Evolutionary conservation across 345 rosid genomes (phyloP).

Genomic region (Arabidopsis thaliana): DNA sequence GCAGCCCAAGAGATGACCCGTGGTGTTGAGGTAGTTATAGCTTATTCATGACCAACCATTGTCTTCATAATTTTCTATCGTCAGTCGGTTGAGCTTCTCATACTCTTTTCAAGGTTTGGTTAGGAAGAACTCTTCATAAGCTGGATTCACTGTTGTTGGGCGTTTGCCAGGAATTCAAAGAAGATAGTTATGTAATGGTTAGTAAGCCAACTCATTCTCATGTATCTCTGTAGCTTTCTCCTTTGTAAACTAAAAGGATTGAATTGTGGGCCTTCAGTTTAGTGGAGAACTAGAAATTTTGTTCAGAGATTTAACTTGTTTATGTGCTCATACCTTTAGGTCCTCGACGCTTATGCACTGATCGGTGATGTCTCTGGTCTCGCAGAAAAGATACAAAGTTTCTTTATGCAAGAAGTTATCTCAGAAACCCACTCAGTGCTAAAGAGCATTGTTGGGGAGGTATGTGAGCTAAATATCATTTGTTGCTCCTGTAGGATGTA

Average conservation of each 20-base stretch:
- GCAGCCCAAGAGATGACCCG: conserved; percentile 94
- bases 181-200: conserved; percentile 84
- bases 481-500: conserved; percentile 23
- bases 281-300: conserved; percentile 1
- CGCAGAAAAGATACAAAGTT: conserved; percentile 97
- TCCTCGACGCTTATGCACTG: conserved; percentile 96
- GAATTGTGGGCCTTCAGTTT: conserved; percentile 6
- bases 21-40: conserved; percentile 84
- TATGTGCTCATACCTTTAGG: conserved; percentile 57
- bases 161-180: conserved; percentile 93
- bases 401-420: conserved; percentile 97
- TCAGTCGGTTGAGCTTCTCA: conserved; percentile 31
- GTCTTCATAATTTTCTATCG: conserved; percentile 21
- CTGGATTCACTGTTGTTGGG: conserved; percentile 92
- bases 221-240: conserved; percentile 30
- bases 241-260: background rate
- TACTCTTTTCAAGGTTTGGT: conserved; percentile 75
- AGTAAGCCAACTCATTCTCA: conserved; percentile 48
- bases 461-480: conserved; percentile 42
- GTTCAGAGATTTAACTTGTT: conserved; percentile 24
- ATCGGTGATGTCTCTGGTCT: conserved; percentile 98
- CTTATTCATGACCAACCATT: conserved; percentile 14
- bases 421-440: conserved; percentile 84
- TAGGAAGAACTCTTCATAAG: conserved; percentile 95
- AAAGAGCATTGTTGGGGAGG: conserved; percentile 84